These are phyloP conservation scores for Apophysomyces variabilis DNA, from an alignment of 371 early-diverging fungal species.

Conservation along the genomic window DNA sequence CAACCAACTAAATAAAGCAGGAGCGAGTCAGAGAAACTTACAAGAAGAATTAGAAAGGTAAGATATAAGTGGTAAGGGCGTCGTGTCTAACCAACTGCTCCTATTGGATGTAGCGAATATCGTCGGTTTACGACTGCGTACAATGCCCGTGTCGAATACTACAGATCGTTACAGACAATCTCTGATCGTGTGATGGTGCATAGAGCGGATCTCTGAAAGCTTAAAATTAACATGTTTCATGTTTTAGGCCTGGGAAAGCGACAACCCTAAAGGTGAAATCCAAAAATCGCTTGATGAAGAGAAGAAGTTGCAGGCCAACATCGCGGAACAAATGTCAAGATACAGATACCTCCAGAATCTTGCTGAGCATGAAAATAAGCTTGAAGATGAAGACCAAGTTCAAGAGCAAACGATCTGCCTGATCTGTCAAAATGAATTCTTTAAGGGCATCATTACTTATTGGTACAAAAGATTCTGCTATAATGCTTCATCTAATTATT, in stretches of 20 bases:
- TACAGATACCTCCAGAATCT: constrained; percentile 53
- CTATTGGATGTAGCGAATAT: constrained; percentile 27
- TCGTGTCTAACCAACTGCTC: not conserved
- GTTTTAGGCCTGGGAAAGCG: constrained; percentile 29
- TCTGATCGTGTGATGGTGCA: constrained; percentile 49
- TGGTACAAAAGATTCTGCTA: constrained; percentile 32
- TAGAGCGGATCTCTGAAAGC: not conserved
- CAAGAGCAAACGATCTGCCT: constrained; percentile 47
- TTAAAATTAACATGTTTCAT: not conserved
- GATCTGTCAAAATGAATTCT: constrained; percentile 57
- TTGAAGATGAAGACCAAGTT: not conserved
- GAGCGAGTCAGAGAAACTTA: constrained; percentile 28
- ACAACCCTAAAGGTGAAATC: constrained; percentile 33
- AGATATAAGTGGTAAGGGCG: not conserved
- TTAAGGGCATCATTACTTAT: constrained; percentile 61
- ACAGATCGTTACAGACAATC: constrained; percentile 56
- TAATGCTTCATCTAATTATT: not conserved
- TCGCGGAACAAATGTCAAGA: constrained; percentile 34
- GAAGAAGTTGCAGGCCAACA: constrained; percentile 22
- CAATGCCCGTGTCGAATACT: constrained; percentile 62
- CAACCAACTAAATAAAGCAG: constrained; percentile 15
- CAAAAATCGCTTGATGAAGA: constrained; percentile 27
- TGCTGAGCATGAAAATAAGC: constrained; percentile 21
- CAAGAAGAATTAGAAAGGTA: constrained; percentile 42
- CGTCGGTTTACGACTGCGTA: constrained; percentile 35